These are phyloP conservation scores for Fusarium sp. DNA, from an alignment of 2,329 filamentous ascomycete species.

Conservation along the genomic window DNA sequence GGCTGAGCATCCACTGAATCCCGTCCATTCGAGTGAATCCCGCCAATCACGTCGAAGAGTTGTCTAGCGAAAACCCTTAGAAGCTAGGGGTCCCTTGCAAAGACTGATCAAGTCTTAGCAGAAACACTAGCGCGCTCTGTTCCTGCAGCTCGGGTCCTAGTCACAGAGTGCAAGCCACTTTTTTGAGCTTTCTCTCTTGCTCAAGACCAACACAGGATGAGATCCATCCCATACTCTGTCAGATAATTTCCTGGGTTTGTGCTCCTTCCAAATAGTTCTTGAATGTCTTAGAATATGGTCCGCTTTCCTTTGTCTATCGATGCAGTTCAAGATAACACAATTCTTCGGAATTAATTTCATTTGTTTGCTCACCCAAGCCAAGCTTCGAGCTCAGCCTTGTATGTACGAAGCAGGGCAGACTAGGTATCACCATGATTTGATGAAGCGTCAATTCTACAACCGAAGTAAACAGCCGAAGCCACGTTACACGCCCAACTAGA, in stretches of 20 bases:
- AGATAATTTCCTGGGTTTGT: constrained; percentile 12
- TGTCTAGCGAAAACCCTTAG: neutral
- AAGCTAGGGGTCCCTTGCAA: constrained; percentile 24
- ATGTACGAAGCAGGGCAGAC: constrained; percentile 2
- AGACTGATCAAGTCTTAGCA: constrained; percentile 41
- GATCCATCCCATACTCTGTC: constrained; percentile 10
- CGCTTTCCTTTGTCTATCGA: constrained; percentile 7
- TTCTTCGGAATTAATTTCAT: constrained; percentile 1
- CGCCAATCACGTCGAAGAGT: constrained; percentile 28
- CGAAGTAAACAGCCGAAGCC: constrained; percentile 4
- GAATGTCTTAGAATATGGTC: neutral
- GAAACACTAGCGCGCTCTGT: constrained; percentile 54
- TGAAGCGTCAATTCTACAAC: constrained; percentile 1
- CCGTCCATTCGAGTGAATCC: constrained; percentile 19
- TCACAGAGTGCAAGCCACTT: constrained; percentile 28
- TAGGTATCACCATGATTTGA: constrained; percentile 1
- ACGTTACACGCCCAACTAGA: neutral
- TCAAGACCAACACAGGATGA: constrained; percentile 23
- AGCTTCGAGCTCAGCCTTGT: constrained; percentile 9
- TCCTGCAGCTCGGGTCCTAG: constrained; percentile 47
- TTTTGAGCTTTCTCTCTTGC: neutral
- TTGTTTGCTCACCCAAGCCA: constrained; percentile 17
- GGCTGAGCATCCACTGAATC: constrained; percentile 14
- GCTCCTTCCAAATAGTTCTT: constrained; percentile 10
- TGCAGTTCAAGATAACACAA: constrained; percentile 14